A percentile compares a stretch with the other conserved stretches of the same genome.
phyloP scores from a whole-genome alignment of 257 asterid genomes.

The Penstemon barbatus region DNA sequence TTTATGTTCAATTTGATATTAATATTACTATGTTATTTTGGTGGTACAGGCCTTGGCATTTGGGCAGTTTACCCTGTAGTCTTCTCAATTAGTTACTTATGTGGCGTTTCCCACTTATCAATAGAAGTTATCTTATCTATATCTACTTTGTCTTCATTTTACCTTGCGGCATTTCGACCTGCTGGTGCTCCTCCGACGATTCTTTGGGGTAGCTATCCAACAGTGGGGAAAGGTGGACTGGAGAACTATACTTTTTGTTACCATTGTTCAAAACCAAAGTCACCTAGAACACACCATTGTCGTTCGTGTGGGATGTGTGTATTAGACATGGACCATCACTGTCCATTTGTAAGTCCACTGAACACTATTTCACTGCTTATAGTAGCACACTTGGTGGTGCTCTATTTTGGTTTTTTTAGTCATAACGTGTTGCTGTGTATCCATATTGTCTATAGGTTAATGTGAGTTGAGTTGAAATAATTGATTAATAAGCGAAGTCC shows the following conservation, averaged over 20 bases:
- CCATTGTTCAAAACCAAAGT: conserved; percentile 82
- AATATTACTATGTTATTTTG: conserved; percentile 24
- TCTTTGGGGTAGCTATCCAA: conserved; percentile 93
- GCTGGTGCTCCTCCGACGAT: conserved; percentile 83
- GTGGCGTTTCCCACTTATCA: conserved; percentile 51
- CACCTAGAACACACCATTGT: conserved; percentile 88
- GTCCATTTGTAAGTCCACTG: conserved; percentile 86
- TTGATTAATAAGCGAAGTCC: background rate
- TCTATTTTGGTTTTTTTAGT: background rate
- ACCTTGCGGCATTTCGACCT: conserved; percentile 66
- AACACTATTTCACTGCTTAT: background rate
- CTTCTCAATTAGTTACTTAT: conserved; percentile 54
- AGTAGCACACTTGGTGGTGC: background rate
- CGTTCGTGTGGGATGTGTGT: conserved; percentile 88
- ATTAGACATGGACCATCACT: conserved; percentile 97
- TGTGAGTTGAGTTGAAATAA: background rate
- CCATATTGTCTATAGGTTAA: too few relatives aligned
- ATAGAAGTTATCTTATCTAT: conserved; percentile 49
- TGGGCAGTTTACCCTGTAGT: conserved; percentile 80
- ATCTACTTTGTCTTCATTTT: conserved; percentile 61
- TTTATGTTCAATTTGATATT: conserved; percentile 23
- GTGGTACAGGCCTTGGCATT: conserved; percentile 73
- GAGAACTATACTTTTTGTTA: conserved; percentile 78
- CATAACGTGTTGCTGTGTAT: background rate
- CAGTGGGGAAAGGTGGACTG: conserved; percentile 92